Evolutionary conservation across 176 grass and related monocot species (phyloP).

Genomic region (Avena insularis): DNA sequence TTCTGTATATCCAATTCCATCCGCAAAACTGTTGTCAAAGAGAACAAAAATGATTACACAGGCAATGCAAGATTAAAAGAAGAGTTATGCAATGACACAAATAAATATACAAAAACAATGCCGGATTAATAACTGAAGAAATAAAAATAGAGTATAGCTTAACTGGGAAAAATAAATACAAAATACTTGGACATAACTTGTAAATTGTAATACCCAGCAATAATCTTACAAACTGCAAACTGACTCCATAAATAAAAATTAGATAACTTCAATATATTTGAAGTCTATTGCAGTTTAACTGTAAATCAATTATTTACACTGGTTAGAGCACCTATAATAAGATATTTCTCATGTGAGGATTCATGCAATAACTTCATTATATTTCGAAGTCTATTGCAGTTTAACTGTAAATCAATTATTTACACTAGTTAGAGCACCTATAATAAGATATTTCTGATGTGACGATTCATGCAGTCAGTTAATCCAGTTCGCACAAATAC

Average conservation of each 20-base stretch:
- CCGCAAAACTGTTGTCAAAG: constrained; percentile 72
- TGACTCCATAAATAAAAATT: background rate
- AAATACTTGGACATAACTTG: background rate
- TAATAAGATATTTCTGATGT: background rate
- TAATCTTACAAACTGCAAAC: background rate
- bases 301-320: background rate
- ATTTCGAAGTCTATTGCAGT: background rate
- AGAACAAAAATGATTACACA: constrained; percentile 39
- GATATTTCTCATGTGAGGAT: background rate
- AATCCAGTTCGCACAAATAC: background rate
- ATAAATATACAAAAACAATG: background rate
- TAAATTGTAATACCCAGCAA: background rate
- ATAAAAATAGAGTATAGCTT: background rate
- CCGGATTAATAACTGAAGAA: background rate
- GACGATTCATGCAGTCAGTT: background rate
- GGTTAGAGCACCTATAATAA: background rate
- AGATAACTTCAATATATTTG: background rate
- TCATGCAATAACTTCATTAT: background rate
- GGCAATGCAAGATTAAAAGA: constrained; percentile 4
- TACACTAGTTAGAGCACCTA: background rate
- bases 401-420: background rate
- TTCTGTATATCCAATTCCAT: constrained; percentile 96
- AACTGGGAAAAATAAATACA: constrained; percentile 24
- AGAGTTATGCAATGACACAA: background rate
- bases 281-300: background rate